Base-by-base conservation (phyloP, 129 eudicot genomes). In the Apium graveolens region DNA sequence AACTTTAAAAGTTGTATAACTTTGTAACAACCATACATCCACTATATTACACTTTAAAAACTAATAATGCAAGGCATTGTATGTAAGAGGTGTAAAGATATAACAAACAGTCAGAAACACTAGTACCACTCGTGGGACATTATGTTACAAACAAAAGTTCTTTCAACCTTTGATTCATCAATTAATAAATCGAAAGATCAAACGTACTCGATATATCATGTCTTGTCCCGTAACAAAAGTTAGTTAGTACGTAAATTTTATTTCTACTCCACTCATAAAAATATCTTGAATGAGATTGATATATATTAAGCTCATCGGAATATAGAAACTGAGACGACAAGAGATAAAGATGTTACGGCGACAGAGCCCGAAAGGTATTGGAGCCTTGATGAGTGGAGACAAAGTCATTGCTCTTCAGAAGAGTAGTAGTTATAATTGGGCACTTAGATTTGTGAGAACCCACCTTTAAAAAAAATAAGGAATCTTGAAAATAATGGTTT, bases 371-470 rank as follows among this genome's bases (percentile, higher is more conserved):
- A 53, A 53, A 53, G 20, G n/a, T 7, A 53, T 27, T 5, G 27
- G 62, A n/a, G 32, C 65, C 13, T 55, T 55, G 31, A 55, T n/a
- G n/a, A 57, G 31, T 57, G 65, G 65, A 57, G 31, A 24, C 65
- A 57, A 57, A 57, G 65, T 57, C 66, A 57, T 57, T 57, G 66
- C 32, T 57, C 66, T 29, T 57, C 66, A 57, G 66, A 57, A 57
- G 32, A 57, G 32, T 57, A n/a, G 66, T n/a, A n/a, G 66, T n/a
- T 57, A 57, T 57, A 57, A 57, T 57, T 57, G 66, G 66, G 66
- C 66, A 57, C 66, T 57, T 57, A n/a, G 66, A 57, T 57, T 57
- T 57, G 66, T 57, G 66, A 57, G 66, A 26, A 57, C 66, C 66
- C 66, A 57, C 66, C 66, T 24, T 24, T 8, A 57, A 2, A 57